Conservation (phyloP, 1,284 basidiomycete species). For the Ustilago cynodontis region DNA sequence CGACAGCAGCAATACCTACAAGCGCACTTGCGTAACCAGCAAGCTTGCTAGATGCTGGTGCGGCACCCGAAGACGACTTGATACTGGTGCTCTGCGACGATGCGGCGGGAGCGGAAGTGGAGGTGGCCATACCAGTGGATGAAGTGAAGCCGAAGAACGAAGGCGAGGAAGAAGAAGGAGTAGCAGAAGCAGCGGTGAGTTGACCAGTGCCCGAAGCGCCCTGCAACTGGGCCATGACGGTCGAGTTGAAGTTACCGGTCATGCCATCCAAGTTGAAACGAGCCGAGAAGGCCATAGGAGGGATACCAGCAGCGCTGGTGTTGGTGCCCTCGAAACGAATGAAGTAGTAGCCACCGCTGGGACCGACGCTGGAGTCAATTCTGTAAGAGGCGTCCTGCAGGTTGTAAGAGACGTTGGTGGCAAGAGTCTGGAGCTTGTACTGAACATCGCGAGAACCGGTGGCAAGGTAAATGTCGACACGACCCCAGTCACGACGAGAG, state of each 20-base stretch:
- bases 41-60: constrained; percentile 21
- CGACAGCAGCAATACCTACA: constrained; percentile 45
- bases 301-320: constrained; percentile 31
- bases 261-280: constrained; percentile 58
- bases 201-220: constrained; percentile 32
- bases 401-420: constrained; percentile 34
- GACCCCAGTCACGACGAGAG: constrained; percentile 51
- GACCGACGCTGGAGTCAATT: constrained; percentile 51
- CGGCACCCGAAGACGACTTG: constrained; percentile 30
- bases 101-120: constrained; percentile 76
- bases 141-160: constrained; percentile 19
- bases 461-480: constrained; percentile 63
- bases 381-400: constrained; percentile 27
- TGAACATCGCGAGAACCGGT: constrained; percentile 59
- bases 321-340: constrained; percentile 62
- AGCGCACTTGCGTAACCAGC: constrained; percentile 33
- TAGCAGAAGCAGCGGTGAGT: constrained; percentile 19
- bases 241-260: constrained; percentile 60
- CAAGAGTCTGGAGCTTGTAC: constrained; percentile 63
- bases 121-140: constrained; percentile 66
- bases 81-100: constrained; percentile 70
- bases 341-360: constrained; percentile 63
- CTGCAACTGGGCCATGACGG: constrained; percentile 37
- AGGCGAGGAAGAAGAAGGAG: constrained; percentile 17
- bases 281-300: constrained; percentile 63